These are phyloP conservation scores for Polytrichum commune DNA, from an alignment of 225 moss, liverwort and hornwort species.

Conservation along the genomic window DNA sequence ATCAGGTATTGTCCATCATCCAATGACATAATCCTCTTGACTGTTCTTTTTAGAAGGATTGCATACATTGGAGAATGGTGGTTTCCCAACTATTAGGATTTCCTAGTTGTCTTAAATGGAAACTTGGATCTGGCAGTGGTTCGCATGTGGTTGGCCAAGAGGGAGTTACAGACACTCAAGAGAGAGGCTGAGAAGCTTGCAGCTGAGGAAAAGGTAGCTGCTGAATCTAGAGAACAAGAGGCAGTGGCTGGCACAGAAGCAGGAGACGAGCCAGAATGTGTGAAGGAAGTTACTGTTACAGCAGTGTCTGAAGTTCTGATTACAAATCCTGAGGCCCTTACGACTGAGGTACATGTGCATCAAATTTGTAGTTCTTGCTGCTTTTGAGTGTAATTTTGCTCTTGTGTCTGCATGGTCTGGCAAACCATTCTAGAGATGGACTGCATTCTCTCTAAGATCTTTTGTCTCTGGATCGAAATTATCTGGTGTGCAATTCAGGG, in stretches of 20 bases:
- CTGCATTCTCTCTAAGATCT: no score
- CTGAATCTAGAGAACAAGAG: conserved; percentile 25
- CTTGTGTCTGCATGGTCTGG: no score
- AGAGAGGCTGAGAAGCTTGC: conserved; percentile 50
- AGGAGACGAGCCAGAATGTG: conserved; percentile 30
- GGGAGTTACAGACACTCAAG: conserved; percentile 30
- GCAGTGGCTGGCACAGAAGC: conserved; percentile 16
- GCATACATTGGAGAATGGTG: background rate
- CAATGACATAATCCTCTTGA: background rate
- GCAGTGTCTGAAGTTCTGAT: background rate
- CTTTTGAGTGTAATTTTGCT: no score
- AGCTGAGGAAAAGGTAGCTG: conserved; percentile 23
- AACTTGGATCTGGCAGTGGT: conserved; percentile 51
- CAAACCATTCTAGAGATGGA: no score
- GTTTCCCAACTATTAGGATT: background rate
- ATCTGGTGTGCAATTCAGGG: no score
- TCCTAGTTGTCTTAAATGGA: background rate
- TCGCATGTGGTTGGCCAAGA: conserved; percentile 75
- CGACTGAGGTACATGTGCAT: conserved; percentile 2
- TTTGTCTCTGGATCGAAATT: no score
- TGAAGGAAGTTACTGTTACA: conserved; percentile 14
- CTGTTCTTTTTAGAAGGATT: background rate
- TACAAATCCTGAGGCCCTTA: background rate
- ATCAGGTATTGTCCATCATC: conserved; percentile 47
- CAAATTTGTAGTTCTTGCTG: background rate